Evolutionary conservation across 2,329 filamentous ascomycete genomes (phyloP).

Genomic region (Microsporum ferrugineum): DNA sequence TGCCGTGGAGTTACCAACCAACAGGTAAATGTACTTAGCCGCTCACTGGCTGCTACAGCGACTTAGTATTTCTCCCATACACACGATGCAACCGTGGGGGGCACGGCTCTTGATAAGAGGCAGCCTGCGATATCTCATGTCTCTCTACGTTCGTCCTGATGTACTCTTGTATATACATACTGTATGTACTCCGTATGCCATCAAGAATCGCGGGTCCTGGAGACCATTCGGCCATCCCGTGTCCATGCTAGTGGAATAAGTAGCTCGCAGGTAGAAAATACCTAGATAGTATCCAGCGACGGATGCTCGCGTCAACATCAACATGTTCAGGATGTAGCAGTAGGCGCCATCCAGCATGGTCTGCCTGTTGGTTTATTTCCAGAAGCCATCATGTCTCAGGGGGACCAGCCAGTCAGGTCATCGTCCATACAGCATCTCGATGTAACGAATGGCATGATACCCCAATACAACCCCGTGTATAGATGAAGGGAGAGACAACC

Average conservation of each 20-base stretch:
- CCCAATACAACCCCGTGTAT: no score
- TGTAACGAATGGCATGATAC: no score
- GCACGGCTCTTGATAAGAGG: background rate
- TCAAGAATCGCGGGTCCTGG: background rate
- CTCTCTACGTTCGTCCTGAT: background rate
- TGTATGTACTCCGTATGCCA: background rate
- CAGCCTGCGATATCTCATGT: background rate
- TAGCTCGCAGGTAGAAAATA: background rate
- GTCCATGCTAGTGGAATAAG: background rate
- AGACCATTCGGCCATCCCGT: background rate
- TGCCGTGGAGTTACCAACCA: background rate
- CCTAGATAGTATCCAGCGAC: background rate
- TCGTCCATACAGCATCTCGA: no score
- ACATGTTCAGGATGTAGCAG: background rate
- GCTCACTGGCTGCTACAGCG: background rate
- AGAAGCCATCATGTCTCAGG: background rate
- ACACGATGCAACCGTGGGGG: background rate
- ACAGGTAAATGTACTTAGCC: background rate
- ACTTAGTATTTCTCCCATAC: background rate
- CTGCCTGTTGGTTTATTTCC: background rate
- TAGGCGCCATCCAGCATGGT: background rate
- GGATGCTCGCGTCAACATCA: background rate
- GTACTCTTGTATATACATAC: background rate
- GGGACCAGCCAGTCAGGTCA: background rate
- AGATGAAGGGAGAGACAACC: background rate